Evolutionary conservation across 345 rosid species (phyloP).

Genomic region (Sisymbrium altissimum): DNA sequence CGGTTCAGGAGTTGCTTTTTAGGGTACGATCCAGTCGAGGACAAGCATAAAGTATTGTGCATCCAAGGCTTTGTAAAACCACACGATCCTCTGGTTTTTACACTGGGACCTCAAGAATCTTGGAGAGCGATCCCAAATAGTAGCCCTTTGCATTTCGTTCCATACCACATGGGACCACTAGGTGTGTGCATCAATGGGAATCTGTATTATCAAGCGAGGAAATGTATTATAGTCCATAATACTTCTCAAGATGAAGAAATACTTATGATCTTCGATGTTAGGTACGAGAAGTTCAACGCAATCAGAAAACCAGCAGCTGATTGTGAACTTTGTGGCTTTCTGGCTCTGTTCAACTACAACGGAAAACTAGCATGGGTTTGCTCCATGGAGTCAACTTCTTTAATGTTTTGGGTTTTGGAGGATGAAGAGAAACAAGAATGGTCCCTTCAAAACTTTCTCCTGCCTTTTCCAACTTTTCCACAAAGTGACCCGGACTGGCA

Average conservation of each 20-base stretch:
- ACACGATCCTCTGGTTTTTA: background rate
- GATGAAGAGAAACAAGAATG: slow-evolving; percentile 20
- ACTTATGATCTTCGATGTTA: slow-evolving; percentile 11
- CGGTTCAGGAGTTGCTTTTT: no score
- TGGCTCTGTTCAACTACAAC: background rate
- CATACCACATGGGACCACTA: no score
- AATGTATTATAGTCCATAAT: background rate
- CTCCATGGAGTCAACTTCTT: background rate
- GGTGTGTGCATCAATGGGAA: slow-evolving; percentile 13
- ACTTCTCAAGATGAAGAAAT: background rate
- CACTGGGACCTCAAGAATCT: slow-evolving; percentile 10
- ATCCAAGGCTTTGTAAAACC: background rate
- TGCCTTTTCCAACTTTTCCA: background rate
- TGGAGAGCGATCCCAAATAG: background rate
- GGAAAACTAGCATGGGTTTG: slow-evolving; percentile 19
- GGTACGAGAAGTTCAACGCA: background rate
- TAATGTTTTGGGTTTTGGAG: slow-evolving; percentile 19
- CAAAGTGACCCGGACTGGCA: background rate
- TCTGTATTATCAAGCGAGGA: background rate
- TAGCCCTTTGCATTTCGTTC: no score
- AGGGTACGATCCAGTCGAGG: background rate
- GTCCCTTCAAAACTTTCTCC: background rate
- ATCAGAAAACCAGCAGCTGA: background rate
- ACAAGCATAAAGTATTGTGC: slow-evolving; percentile 9
- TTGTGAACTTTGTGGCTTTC: background rate